A percentile compares a stretch with the other conserved stretches of the same genome.
phyloP scores from a whole-genome alignment of 2,329 filamentous ascomycete species.

The Colletotrichum gloeosporioides region DNA sequence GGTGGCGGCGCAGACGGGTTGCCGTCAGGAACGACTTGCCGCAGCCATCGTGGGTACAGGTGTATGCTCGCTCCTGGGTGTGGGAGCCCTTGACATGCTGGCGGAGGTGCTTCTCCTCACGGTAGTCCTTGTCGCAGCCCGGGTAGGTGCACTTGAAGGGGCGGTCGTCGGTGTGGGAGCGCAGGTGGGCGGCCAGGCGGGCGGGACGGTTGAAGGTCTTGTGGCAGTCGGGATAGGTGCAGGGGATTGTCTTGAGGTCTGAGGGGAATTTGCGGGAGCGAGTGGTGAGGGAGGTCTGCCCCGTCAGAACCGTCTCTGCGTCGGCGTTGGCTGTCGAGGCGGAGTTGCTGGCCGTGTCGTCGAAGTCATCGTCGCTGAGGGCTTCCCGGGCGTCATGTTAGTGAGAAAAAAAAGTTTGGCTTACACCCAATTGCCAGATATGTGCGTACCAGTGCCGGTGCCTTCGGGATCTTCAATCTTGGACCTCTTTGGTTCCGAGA shows the following conservation, averaged over 20 bases:
- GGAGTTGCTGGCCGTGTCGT: constrained; percentile 22
- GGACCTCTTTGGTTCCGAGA: not conserved
- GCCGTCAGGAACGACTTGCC: constrained; percentile 82
- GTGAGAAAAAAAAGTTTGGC: not conserved
- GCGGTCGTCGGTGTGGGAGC: constrained; percentile 85
- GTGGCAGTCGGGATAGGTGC: constrained; percentile 74
- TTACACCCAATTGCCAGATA: not conserved
- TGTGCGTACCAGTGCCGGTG: not conserved
- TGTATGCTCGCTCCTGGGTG: constrained; percentile 70
- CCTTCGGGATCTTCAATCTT: not conserved
- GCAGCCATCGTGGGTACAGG: constrained; percentile 75
- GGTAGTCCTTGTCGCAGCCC: constrained; percentile 82
- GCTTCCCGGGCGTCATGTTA: constrained; percentile 1
- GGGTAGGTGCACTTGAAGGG: constrained; percentile 75
- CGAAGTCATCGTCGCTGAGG: constrained; percentile 20
- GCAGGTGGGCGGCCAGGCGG: constrained; percentile 78
- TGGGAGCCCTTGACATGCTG: constrained; percentile 87
- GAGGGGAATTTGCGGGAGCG: constrained; percentile 62
- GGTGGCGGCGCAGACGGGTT: constrained; percentile 77
- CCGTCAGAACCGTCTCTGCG: constrained; percentile 19
- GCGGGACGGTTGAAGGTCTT: constrained; percentile 91
- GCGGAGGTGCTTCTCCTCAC: constrained; percentile 84
- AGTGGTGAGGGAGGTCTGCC: constrained; percentile 19
- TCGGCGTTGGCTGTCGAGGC: constrained; percentile 18
- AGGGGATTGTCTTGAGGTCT: constrained; percentile 78